Percentiles rank a stretch among this genome's conserved stretches.
phyloP scores from a whole-genome alignment of 2,329 filamentous ascomycete genomes.

The Grosmannia clavigera region DNA sequence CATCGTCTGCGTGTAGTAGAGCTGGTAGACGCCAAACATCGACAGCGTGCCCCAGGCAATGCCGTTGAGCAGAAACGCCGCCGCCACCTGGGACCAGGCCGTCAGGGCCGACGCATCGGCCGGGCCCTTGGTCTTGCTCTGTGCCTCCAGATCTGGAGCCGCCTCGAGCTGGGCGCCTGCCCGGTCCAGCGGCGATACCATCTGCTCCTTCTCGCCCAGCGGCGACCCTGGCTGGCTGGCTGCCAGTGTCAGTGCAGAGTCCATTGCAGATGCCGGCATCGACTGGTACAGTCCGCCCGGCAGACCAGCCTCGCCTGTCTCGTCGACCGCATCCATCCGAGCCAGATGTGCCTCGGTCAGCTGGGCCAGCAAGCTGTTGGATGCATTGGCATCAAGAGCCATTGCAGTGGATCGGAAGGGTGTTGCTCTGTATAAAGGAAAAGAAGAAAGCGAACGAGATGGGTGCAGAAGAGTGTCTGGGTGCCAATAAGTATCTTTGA shows the following conservation, averaged over 20 bases:
- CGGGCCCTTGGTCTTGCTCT: background rate
- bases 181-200: background rate
- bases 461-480: background rate
- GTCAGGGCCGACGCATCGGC: background rate
- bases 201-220: background rate
- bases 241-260: background rate
- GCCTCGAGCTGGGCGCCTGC: background rate
- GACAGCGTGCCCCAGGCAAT: conserved; percentile 38
- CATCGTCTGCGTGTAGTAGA: conserved; percentile 27
- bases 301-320: background rate
- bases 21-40: conserved; percentile 36
- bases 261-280: background rate
- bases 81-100: conserved; percentile 39
- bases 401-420: too few species aligned
- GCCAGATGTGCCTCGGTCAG: conserved; percentile 1
- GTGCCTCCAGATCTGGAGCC: background rate
- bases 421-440: too few species aligned
- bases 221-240: background rate
- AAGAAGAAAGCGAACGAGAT: too few species aligned
- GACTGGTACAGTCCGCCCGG: background rate
- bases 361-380: background rate
- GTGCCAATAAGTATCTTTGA: background rate
- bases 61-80: conserved; percentile 33
- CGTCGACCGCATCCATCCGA: too few species aligned
- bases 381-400: too few species aligned